phyloP scores from a whole-genome alignment of 257 asterid species.

The Voacanga thouarsii region DNA sequence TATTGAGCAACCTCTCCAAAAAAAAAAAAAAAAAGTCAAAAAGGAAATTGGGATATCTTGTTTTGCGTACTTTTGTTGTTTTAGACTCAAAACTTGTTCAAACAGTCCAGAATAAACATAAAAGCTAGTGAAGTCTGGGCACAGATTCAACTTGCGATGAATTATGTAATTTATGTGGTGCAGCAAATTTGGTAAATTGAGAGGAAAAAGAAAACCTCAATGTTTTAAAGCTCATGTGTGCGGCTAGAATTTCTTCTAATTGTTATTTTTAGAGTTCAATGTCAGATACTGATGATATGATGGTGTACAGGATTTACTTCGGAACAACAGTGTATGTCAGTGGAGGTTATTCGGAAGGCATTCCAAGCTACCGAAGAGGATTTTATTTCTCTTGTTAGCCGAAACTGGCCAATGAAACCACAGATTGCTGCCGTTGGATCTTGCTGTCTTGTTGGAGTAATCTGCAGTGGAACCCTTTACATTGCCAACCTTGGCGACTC shows the following conservation, averaged over 20 bases:
- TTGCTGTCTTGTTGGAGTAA: constrained; percentile 65
- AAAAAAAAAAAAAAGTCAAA: neutral
- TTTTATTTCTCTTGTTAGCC: constrained; percentile 48
- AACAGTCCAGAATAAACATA: neutral
- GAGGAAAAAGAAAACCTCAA: neutral
- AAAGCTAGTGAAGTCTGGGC: neutral
- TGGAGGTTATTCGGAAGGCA: constrained; percentile 58
- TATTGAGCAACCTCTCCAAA: neutral
- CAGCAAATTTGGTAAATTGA: neutral
- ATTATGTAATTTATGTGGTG: neutral
- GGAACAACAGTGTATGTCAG: constrained; percentile 59
- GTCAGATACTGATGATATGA: neutral
- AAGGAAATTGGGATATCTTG: neutral
- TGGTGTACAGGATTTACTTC: constrained; percentile 44
- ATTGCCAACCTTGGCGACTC: constrained; percentile 70
- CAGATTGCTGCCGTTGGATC: constrained; percentile 76
- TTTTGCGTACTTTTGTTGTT: neutral
- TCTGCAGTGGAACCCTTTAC: constrained; percentile 58
- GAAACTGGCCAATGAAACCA: constrained; percentile 55
- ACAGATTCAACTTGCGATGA: neutral
- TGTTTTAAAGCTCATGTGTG: neutral
- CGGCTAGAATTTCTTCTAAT: neutral
- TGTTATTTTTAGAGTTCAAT: neutral
- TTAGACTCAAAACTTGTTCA: neutral
- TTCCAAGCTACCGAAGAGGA: constrained; percentile 74